Evolutionary conservation across 805 yeast species (phyloP), one percentile per base, ranked within the genome.

Genomic region (Zygoascus bituminiphila): DNA sequence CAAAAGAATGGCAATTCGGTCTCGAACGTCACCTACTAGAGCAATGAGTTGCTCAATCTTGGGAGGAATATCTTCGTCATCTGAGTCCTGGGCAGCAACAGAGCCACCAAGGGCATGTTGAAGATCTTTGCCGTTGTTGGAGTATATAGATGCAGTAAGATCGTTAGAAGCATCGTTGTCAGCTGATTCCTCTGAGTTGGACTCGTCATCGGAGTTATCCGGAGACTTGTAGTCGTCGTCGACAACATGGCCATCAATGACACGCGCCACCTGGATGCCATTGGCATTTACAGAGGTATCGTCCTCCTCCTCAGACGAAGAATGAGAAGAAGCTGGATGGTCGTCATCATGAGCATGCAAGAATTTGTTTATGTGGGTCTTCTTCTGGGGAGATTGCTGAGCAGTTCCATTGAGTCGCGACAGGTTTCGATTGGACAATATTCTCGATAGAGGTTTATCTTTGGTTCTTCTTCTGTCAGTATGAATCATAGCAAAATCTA

Each of bases 401-500:
- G 37, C 6, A 19, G 12, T 6, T 15, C 25, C 21, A 19, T 9
- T 19, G 24, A 25, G 8, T 9, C 33, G 15, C 12, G 43, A 37
- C 23, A 37, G 25, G 17, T 25, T 24, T 33, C 45, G 47, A 20
- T 31, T 24, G 22, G 53, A 50, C 9, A 31, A 35, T 23, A 50
- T 44, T 12, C 58, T 48, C 9, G 56, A 77, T 39, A 69, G 71
- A 14, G 66, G 60, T 9, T 57, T 50, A 66, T 85, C 95, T 58
- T 83, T 83, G 41, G 82, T 77, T 68, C 98, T 81, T 68, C 97
- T 82, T 63, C 98, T 80, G 69, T 93, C 99, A 19, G 98, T 93
- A 65, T 93, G 98, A 57, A 94, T 91, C 98, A 93, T 91, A 51
- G 98, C 99, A 63, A 93, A 93, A 66, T 93, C 88, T 57, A 93